These are phyloP conservation scores for Dendrocalamus latiflorus DNA, from an alignment of 202 grass and related monocot species.

Conservation along the genomic window DNA sequence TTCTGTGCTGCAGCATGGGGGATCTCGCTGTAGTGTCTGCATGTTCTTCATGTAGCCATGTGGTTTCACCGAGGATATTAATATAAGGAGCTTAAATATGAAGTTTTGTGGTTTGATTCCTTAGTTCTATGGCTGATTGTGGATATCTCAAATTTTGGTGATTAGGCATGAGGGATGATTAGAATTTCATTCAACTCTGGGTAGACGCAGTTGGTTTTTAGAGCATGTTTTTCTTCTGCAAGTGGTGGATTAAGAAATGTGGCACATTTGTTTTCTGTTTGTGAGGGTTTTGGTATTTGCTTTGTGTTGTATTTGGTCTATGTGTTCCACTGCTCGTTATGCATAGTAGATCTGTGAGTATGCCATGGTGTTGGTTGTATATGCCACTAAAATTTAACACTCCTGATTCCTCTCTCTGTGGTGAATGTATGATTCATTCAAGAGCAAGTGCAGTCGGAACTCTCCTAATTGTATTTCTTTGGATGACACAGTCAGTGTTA, in stretches of 20 bases:
- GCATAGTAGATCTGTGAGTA: not conserved
- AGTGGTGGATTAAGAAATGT: not conserved
- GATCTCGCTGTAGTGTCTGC: not conserved
- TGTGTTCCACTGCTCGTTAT: not conserved
- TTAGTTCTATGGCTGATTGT: not conserved
- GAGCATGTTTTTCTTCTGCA: not conserved
- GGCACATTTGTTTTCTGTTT: not conserved
- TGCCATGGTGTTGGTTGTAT: not conserved
- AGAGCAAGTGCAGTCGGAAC: not conserved
- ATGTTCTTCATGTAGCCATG: not conserved
- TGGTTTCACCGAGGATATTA: not conserved
- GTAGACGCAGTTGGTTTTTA: not conserved
- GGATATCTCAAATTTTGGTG: not conserved
- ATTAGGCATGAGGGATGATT: not conserved
- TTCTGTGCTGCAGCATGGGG: not conserved
- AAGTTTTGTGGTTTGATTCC: not conserved
- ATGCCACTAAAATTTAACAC: not conserved
- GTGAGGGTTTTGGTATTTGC: not conserved
- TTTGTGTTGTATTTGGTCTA: not conserved
- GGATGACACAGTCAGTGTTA: not conserved
- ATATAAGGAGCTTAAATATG: not conserved
- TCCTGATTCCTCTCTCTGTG: not conserved
- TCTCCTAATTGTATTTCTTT: not conserved
- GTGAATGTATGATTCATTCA: not conserved
- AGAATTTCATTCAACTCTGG: not conserved